Percentiles rank a stretch among this genome's conserved stretches.
These are phyloP conservation scores for Alliaria petiolata DNA, from an alignment of 345 rosid genomes.

Conservation along the genomic window DNA sequence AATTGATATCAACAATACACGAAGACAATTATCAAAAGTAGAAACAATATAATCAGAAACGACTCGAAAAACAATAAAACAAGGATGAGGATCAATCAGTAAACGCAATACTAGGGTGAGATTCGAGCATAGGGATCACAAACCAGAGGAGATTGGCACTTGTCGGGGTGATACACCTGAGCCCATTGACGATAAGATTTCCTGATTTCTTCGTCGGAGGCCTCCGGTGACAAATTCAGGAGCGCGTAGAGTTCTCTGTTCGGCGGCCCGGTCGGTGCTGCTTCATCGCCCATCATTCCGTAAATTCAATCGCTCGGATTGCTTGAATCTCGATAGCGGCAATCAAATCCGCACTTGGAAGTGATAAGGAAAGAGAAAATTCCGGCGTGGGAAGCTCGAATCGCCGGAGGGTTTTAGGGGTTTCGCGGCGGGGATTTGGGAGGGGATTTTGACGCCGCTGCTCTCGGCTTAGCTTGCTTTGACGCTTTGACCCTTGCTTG, in stretches of 20 bases:
- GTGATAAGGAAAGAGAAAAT: not conserved
- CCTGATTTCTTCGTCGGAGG: constrained; percentile 87
- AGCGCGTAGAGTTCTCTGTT: constrained; percentile 79
- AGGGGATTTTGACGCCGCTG: constrained; percentile 13
- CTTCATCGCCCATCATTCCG: constrained; percentile 25
- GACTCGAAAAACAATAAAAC: not conserved
- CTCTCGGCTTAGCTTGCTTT: constrained; percentile 16
- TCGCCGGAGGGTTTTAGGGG: constrained; percentile 32
- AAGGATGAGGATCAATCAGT: not conserved
- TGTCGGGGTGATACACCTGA: constrained; percentile 96
- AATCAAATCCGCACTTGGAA: not conserved
- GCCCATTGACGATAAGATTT: constrained; percentile 95
- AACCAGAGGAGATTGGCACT: constrained; percentile 73
- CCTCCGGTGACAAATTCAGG: constrained; percentile 83
- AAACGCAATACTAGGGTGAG: not conserved
- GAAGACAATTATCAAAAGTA: not conserved
- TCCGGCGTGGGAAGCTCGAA: not conserved
- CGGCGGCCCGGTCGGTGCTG: constrained; percentile 39
- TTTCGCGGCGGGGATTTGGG: constrained; percentile 24
- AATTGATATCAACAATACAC: not conserved
- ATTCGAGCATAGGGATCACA: constrained; percentile 1
- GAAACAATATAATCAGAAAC: no score
- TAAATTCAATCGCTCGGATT: not conserved
- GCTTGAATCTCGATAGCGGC: not conserved
- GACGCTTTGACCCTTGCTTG: constrained; percentile 32